These are phyloP conservation scores for Picochlorum sp. DNA, from an alignment of 139 green algal species.

Conservation along the genomic window DNA sequence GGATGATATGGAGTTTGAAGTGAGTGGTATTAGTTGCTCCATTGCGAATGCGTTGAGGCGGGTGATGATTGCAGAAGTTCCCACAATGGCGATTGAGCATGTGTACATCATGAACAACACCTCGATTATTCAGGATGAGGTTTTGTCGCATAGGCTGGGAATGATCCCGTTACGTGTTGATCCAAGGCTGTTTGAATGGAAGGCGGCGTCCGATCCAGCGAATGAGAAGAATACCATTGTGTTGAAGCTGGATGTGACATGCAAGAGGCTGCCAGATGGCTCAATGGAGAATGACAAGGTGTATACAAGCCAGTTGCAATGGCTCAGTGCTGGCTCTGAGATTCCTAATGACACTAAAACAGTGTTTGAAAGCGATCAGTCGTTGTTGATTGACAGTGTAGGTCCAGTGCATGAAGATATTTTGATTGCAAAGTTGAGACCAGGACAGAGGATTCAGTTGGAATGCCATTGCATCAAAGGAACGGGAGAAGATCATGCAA, in stretches of 20 bases:
- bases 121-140: conserved; percentile 85
- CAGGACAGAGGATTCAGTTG: conserved; percentile 76
- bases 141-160: conserved; percentile 87
- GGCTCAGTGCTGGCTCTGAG: conserved; percentile 77
- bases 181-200: conserved; percentile 62
- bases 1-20: conserved; percentile 81
- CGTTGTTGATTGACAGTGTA: conserved; percentile 20
- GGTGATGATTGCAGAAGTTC: conserved; percentile 92
- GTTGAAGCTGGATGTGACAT: conserved; percentile 53
- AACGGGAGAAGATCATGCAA: conserved; percentile 85
- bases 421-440: conserved; percentile 81
- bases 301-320: conserved; percentile 51
- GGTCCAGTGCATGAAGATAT: conserved; percentile 72
- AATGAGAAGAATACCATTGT: conserved; percentile 67
- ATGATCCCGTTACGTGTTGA: conserved; percentile 81
- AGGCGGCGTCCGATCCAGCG: conserved; percentile 14
- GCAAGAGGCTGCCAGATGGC: conserved; percentile 26
- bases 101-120: conserved; percentile 98
- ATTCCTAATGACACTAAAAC: conserved; percentile 76
- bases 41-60: conserved; percentile 89
- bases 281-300: conserved; percentile 36
- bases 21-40: conserved; percentile 60
- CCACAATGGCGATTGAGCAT: conserved; percentile 95
- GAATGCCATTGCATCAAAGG: conserved; percentile 87
- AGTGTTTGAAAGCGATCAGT: conserved; percentile 53